Base-by-base conservation (phyloP, 1,284 basidiomycete genomes). In the Takashimella koratensis region DNA sequence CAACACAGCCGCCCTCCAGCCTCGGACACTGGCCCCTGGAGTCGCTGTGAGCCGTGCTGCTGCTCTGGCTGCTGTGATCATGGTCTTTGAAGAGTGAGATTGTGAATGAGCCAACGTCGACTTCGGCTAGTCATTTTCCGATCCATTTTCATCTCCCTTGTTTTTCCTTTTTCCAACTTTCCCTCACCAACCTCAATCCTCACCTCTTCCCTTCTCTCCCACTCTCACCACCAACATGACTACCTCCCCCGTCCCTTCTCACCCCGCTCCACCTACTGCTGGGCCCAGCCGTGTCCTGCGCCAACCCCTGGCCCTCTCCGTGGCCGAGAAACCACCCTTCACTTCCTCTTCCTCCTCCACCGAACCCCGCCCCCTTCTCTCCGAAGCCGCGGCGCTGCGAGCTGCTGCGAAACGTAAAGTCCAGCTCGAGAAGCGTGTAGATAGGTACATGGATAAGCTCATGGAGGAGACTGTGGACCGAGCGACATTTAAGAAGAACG, bases 381-480 rank as follows among this genome's bases (percentile, higher is more conserved):
- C 23, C 6, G 58, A 59, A 41, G 47, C 46, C 13, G 54, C 51
- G 8, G 42, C 40, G 26, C 49, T 53, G 16, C 43, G 49, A 10
- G 22, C 45, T 13, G 51, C 54, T 5, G 46, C 56, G 23, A 43
- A 59, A 47, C 45, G 47, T 2, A 46, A 49, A n/a, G 48, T 45
- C 16, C 20, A 42, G 21, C 44, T 52, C 16, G 51, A 54, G 39
- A 39, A 52, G 8, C 50, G 53, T 10, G 59, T 51, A 0, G 59
- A 60, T 3, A 57, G 51, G 43, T 60, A 54, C 52, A 53, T 53
- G 45, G 59, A 60, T 43, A 50, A 45, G 30, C 26, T 42, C 4
- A 60, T 60, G 59, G 56, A 60, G 49, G 56, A 57, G 51, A 48
- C 52, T 8, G 22, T 60, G 24, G 42, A 44, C n/a, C 41, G 45